Evolutionary conservation across 2,329 filamentous ascomycete genomes (phyloP), one percentile per base, ranked within the genome.

Genomic region (Scopulariopsis brevicaulis): DNA sequence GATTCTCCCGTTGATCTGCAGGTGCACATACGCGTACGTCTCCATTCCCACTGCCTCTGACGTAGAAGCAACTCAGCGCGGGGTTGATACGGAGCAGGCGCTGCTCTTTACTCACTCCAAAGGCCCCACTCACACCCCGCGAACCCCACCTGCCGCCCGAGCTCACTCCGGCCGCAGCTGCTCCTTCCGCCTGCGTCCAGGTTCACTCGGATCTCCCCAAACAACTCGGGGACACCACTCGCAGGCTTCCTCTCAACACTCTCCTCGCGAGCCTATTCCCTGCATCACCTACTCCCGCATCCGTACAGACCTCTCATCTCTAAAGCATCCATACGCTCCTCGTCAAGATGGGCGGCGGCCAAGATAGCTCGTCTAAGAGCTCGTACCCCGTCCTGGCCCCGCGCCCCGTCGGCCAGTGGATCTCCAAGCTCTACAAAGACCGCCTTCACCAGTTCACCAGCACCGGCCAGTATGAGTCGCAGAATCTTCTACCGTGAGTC

Each of bases 391-490:
- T 74, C 59, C 76, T 75, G 62, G 79, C 77, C 34, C 67, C 73
- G 34, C 73, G 71, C 60, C 82, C 82, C 22, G 78, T 84, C 57
- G 90, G 90, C 62, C 88, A 94, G 73, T 84, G 87, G 69, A 96
- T 96, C 70, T 80, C 85, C 64, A 83, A 82, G 69, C 90, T 96
- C 71, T 95, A 96, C 74, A 87, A 85, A 67, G 85, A 90, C 65
- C 86, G 93, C 57, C 85, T 97, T 67, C 78, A 81, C 61, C 86
- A 89, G 66, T 96, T 96, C 73, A 91, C 89, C 60, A 82, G 82
- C 60, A 77, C 75, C 54, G 91, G 91, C 55, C 89, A 95, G 72
- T 96, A 91, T 74, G 79, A 86, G 61, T 80, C 81, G 59, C 79
- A 89, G 64, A 91, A 91, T 66, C 78, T 96, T 53, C 75, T 85